These are phyloP conservation scores for Metschnikowia lunata DNA, from an alignment of 805 yeast species.

Conservation along the genomic window DNA sequence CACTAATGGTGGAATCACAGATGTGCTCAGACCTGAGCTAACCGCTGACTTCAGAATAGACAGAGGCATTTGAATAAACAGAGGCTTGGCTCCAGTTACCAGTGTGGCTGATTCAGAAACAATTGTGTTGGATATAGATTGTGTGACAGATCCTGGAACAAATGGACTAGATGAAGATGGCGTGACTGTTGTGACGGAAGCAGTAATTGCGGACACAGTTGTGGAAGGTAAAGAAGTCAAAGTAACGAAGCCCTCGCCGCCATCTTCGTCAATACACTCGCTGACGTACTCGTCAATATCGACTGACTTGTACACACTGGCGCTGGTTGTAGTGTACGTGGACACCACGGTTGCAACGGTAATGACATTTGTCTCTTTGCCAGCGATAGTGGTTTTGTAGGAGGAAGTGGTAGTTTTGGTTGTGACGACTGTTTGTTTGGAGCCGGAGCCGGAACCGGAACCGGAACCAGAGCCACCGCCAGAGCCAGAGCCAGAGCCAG, in stretches of 20 bases:
- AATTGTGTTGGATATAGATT: too few relatives aligned
- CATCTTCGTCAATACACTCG: conserved; percentile 15
- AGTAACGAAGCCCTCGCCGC: conserved; percentile 5
- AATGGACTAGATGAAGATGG: neutral
- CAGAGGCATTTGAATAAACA: too few relatives aligned
- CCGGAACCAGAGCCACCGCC: neutral
- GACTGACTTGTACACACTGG: conserved; percentile 3
- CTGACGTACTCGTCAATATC: conserved; percentile 9
- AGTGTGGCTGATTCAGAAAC: too few relatives aligned
- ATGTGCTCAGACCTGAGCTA: too few relatives aligned
- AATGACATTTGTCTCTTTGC: conserved; percentile 9
- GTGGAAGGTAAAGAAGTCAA: neutral
- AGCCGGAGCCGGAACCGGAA: neutral
- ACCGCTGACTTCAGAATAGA: too few relatives aligned
- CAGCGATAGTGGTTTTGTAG: conserved; percentile 14
- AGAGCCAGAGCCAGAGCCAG: neutral
- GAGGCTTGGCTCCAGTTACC: too few relatives aligned
- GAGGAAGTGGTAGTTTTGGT: conserved; percentile 10
- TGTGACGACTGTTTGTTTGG: conserved; percentile 7
- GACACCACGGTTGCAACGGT: conserved; percentile 9
- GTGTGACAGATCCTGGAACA: too few relatives aligned
- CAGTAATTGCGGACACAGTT: neutral
- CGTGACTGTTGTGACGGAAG: neutral
- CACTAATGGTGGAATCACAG: too few relatives aligned
- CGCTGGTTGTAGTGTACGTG: conserved; percentile 9